Evolutionary conservation across 129 eudicot species (phyloP).

Genomic region (Solidago caesia): DNA sequence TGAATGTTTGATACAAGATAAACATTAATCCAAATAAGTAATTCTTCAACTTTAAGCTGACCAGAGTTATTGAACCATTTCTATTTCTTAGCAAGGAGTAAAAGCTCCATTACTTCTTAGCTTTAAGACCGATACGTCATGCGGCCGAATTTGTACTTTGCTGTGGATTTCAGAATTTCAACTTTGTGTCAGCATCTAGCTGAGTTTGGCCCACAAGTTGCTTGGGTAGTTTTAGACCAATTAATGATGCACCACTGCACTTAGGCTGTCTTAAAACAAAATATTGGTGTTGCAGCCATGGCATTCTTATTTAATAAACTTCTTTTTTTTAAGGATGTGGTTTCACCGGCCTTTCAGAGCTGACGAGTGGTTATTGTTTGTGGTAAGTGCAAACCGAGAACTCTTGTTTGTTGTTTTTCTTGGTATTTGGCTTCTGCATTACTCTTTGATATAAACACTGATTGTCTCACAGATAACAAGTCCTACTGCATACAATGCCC

Average conservation of each 20-base stretch:
- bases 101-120: background rate
- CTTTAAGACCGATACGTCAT: background rate
- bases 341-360: constrained; percentile 89
- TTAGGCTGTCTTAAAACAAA: background rate
- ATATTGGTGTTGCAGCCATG: background rate
- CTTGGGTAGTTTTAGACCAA: constrained; percentile 6
- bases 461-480: constrained; percentile 53
- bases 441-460: background rate
- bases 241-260: constrained; percentile 10
- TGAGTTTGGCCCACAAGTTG: constrained; percentile 3
- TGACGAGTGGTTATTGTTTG: constrained; percentile 90
- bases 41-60: too few species aligned
- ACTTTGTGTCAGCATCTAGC: background rate
- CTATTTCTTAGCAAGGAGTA: background rate
- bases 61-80: too few species aligned
- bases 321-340: constrained; percentile 73
- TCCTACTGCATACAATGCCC: constrained; percentile 72
- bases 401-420: constrained; percentile 11
- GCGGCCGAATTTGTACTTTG: background rate
- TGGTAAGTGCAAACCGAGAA: constrained; percentile 46
- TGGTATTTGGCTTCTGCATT: background rate
- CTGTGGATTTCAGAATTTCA: background rate
- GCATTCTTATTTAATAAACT: constrained; percentile 10
- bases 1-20: too few species aligned
- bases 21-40: too few species aligned